Evolutionary conservation across 495 filamentous ascomycete species (phyloP).

Genomic region (Tetracladium setigerum): DNA sequence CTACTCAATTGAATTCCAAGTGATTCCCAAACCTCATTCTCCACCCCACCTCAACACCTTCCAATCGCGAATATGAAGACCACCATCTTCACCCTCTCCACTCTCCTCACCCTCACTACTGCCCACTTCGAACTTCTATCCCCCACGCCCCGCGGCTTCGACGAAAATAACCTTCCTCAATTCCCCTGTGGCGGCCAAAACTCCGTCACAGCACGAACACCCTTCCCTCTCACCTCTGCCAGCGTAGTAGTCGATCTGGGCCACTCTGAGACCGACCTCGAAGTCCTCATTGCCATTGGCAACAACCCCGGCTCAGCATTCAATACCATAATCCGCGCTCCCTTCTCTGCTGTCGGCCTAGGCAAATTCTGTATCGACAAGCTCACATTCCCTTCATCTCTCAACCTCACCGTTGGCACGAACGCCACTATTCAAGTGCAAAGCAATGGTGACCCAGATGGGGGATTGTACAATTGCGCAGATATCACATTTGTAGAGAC

Average conservation of each 20-base stretch:
- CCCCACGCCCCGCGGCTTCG: conserved; percentile 44
- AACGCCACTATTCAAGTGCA: conserved; percentile 61
- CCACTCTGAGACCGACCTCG: conserved; percentile 45
- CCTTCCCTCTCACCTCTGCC: conserved; percentile 31
- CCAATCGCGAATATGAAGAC: conserved; percentile 7
- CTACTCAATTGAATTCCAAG: background rate
- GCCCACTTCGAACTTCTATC: conserved; percentile 57
- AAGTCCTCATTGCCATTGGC: conserved; percentile 50
- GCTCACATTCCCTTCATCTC: conserved; percentile 28
- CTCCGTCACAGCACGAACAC: conserved; percentile 41
- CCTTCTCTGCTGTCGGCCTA: conserved; percentile 42
- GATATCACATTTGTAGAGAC: conserved; percentile 36
- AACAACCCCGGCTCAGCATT: conserved; percentile 32
- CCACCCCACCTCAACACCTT: background rate
- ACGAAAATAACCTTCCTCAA: conserved; percentile 36
- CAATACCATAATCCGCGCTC: conserved; percentile 43
- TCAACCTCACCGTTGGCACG: conserved; percentile 19
- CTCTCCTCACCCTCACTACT: conserved; percentile 33
- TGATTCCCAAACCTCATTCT: background rate
- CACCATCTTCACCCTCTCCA: conserved; percentile 14
- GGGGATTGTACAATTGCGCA: conserved; percentile 47
- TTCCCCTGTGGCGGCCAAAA: conserved; percentile 54
- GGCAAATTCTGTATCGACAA: conserved; percentile 49
- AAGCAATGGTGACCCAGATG: conserved; percentile 40
- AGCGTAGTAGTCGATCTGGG: conserved; percentile 45